These are phyloP conservation scores for Fusarium domesticum DNA, from an alignment of 2,329 filamentous ascomycete genomes.

Conservation along the genomic window DNA sequence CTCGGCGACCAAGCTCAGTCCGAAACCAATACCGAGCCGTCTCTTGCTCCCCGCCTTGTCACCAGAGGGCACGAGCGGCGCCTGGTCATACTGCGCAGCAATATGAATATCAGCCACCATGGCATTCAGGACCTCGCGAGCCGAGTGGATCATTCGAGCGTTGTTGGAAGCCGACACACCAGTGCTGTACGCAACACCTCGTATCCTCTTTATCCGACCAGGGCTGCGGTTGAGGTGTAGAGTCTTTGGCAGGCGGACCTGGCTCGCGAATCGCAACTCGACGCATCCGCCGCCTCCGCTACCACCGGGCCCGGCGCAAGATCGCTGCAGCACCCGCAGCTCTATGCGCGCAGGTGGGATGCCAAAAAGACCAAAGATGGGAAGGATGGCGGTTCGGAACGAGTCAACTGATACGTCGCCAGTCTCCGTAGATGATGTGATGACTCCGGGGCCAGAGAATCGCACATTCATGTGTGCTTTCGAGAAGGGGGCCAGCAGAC, in stretches of 20 bases:
- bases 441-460: constrained; percentile 86
- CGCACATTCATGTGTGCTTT: constrained; percentile 88
- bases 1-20: constrained; percentile 85
- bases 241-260: constrained; percentile 90
- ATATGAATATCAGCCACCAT: constrained; percentile 89
- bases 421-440: constrained; percentile 77
- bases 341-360: constrained; percentile 79
- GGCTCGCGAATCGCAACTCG: constrained; percentile 89
- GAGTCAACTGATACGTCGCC: constrained; percentile 91
- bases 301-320: constrained; percentile 71
- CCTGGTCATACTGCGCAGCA: constrained; percentile 72
- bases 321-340: constrained; percentile 74
- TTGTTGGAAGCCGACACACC: constrained; percentile 93
- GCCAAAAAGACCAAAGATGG: constrained; percentile 85
- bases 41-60: constrained; percentile 56
- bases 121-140: constrained; percentile 80
- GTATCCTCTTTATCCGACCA: constrained; percentile 80
- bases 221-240: constrained; percentile 80
- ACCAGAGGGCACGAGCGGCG: constrained; percentile 53
- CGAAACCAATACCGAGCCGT: constrained; percentile 84
- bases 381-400: constrained; percentile 87
- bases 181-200: constrained; percentile 90
- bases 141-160: constrained; percentile 88
- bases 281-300: constrained; percentile 85
- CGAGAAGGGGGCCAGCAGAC: constrained; percentile 86